These are phyloP conservation scores for Barnettozyma hawaiiensis DNA, from an alignment of 1,139 yeast genomes.

Conservation along the genomic window DNA sequence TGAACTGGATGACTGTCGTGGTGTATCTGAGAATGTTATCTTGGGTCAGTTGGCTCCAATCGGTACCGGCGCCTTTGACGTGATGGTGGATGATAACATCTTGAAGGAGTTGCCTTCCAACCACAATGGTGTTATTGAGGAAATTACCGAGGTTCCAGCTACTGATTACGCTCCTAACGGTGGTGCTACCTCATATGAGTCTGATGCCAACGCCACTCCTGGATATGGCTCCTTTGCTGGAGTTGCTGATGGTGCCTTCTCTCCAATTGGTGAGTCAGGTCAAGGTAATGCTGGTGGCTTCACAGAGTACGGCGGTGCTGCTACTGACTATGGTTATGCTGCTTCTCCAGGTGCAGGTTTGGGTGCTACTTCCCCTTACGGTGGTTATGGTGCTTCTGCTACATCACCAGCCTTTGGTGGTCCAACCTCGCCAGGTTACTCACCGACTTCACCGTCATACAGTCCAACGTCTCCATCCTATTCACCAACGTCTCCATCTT, in stretches of 20 bases:
- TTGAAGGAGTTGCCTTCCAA: constrained; percentile 43
- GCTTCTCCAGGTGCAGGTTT: constrained; percentile 50
- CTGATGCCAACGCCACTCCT: constrained; percentile 73
- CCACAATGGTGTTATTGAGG: constrained; percentile 28
- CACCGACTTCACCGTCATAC: constrained; percentile 65
- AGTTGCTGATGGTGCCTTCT: constrained; percentile 85
- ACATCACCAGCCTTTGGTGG: constrained; percentile 60
- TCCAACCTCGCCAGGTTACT: constrained; percentile 61
- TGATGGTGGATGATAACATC: constrained; percentile 88
- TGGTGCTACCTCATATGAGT: constrained; percentile 91
- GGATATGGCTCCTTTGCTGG: constrained; percentile 65
- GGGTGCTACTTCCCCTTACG: constrained; percentile 49
- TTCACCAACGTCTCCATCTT: constrained; percentile 55
- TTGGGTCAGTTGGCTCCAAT: constrained; percentile 98
- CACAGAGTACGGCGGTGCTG: constrained; percentile 79
- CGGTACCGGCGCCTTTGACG: constrained; percentile 98
- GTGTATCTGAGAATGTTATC: constrained; percentile 96
- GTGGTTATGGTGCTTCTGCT: constrained; percentile 51
- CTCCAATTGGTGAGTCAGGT: constrained; percentile 90
- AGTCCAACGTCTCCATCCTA: constrained; percentile 59
- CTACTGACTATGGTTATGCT: constrained; percentile 52
- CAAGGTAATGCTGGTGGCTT: constrained; percentile 77
- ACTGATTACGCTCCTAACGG: constrained; percentile 57
- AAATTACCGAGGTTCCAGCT: constrained; percentile 33
- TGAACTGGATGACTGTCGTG: constrained; percentile 95